Evolutionary conservation across 2,329 filamentous ascomycete species (phyloP).

Genomic region (Diaporthe longicolla): DNA sequence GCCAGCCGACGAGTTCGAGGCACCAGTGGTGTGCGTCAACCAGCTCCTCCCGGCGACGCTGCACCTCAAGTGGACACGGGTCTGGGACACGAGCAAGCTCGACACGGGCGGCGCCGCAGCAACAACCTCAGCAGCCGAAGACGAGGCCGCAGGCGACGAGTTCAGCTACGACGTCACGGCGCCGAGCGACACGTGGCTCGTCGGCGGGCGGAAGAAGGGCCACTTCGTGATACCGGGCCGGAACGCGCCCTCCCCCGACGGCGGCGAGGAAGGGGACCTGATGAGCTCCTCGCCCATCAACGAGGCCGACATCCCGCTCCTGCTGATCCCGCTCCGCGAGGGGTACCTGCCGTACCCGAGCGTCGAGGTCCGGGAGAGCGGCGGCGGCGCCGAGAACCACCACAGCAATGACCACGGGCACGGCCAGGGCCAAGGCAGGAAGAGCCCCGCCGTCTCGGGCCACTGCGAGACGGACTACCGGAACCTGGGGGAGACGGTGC

Average conservation of each 20-base stretch:
- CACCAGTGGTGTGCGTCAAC: slow-evolving; percentile 69
- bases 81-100: slow-evolving; percentile 68
- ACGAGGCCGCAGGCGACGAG: slow-evolving; percentile 67
- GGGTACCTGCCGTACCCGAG: slow-evolving; percentile 84
- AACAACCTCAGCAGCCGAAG: slow-evolving; percentile 33
- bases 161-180: slow-evolving; percentile 88
- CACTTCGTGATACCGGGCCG: slow-evolving; percentile 76
- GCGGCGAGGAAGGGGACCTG: slow-evolving; percentile 40
- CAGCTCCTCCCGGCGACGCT: slow-evolving; percentile 76
- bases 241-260: slow-evolving; percentile 34
- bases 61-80: slow-evolving; percentile 72
- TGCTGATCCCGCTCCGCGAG: slow-evolving; percentile 84
- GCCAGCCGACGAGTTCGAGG: slow-evolving; percentile 49
- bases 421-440: slow-evolving; percentile 26
- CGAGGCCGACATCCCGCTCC: slow-evolving; percentile 74
- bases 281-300: slow-evolving; percentile 60
- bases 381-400: not conserved
- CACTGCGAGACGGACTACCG: slow-evolving; percentile 85
- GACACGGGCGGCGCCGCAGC: slow-evolving; percentile 48
- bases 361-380: slow-evolving; percentile 79
- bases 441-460: slow-evolving; percentile 51
- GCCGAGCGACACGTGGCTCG: slow-evolving; percentile 82
- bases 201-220: slow-evolving; percentile 85
- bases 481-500: slow-evolving; percentile 82
- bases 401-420: slow-evolving; percentile 42